Evolutionary conservation across 352 stramenopile species (phyloP).

Genomic region (Nothophytophthora sp.): DNA sequence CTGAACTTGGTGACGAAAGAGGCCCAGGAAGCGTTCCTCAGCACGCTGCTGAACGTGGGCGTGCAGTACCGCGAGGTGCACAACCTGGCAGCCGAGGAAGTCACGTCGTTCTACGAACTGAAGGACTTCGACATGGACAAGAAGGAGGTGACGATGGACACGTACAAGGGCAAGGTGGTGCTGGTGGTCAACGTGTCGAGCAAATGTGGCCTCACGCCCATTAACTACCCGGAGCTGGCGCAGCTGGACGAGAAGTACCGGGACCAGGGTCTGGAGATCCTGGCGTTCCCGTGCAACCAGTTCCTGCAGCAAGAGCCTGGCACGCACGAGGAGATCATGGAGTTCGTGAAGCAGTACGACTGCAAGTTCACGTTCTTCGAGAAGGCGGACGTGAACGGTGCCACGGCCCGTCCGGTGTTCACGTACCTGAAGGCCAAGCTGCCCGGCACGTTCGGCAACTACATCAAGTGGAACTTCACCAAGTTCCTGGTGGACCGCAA

Average conservation of each 20-base stretch:
- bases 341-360: conserved; percentile 55
- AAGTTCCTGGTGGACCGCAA: conserved; percentile 92
- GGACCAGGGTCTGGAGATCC: conserved; percentile 50
- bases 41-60: conserved; percentile 48
- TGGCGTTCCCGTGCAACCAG: conserved; percentile 89
- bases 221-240: conserved; percentile 85
- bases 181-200: conserved; percentile 81
- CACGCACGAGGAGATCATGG: conserved; percentile 74
- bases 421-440: conserved; percentile 78
- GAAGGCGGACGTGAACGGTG: conserved; percentile 87
- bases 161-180: conserved; percentile 64
- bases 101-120: conserved; percentile 77
- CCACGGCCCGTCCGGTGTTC: conserved; percentile 72
- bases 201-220: conserved; percentile 80
- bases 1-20: conserved; percentile 46
- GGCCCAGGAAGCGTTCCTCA: conserved; percentile 47
- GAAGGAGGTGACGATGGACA: conserved; percentile 58
- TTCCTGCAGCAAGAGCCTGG: conserved; percentile 44
- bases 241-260: conserved; percentile 70
- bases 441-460: conserved; percentile 58
- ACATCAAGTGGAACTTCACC: conserved; percentile 90
- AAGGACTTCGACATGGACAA: conserved; percentile 66
- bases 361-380: conserved; percentile 38
- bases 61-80: conserved; percentile 56
- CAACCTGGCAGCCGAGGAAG: conserved; percentile 30